Evolutionary conservation across 2,329 filamentous ascomycete genomes (phyloP), one percentile per base, ranked within the genome.

Genomic region (Cladosporium austrohemisphaericum): DNA sequence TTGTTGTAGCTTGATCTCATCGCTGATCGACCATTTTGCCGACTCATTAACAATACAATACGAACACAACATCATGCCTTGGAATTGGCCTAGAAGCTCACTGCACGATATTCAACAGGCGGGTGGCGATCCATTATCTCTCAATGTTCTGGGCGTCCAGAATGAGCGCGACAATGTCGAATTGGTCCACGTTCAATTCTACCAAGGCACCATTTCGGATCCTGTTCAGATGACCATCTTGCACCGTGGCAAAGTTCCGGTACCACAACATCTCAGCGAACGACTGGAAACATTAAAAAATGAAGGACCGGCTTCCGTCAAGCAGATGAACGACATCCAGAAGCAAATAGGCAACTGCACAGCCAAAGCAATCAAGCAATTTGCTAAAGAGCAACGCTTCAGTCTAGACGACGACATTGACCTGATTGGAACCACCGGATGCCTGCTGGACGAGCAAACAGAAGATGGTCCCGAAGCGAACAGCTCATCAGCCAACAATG

Each of bases 81-180:
- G 41, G 41, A 35, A 35, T 31, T 45, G 41, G 41, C 41, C 41
- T 7, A 23, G 41, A 45, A 45, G 29, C 20, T 45, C 41, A 16
- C 20, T 45, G 14, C 41, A 45, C 22, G 41, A 45, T 3, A 14
- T 36, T 16, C 41, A 45, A 11, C n/a, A n/a, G n/a, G 28, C 29
- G 10, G 20, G 41, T 10, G 41, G 41, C 20, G 22, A 35, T 14
- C 41, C 41, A 22, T 22, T 45, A 31, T 45, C 41, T 29, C 41
- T 45, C 20, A 22, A 45, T 22, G 41, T 45, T 6, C 29, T 45
- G 14, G 41, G 41, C 29, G 41, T 45, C 13, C 41, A 45, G n/a
- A 35, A 45, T 3, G 29, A 45, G 9, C 29, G 41, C 5, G 29
- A 35, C 19, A 35, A 26, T 14, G 29, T 45, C 22, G 41, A 45